Evolutionary conservation across 2,329 filamentous ascomycete species (phyloP).

Genomic region (Fusarium chlamydosporum): DNA sequence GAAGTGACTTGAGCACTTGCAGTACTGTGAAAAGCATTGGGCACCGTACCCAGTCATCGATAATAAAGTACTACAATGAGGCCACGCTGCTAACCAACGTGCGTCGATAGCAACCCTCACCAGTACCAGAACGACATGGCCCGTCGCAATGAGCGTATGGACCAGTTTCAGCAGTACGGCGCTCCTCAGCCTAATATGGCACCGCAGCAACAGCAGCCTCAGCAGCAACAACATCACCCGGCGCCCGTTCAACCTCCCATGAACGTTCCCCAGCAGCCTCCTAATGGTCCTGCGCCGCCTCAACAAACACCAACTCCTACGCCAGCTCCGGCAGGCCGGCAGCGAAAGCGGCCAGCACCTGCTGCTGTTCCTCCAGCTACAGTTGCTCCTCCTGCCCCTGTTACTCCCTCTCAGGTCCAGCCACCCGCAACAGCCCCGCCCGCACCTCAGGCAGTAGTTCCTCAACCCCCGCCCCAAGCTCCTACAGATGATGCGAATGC

Average conservation of each 20-base stretch:
- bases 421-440: constrained; percentile 52
- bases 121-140: constrained; percentile 67
- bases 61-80: constrained; percentile 45
- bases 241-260: constrained; percentile 56
- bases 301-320: constrained; percentile 58
- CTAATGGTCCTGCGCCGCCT: constrained; percentile 53
- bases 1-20: constrained; percentile 21
- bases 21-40: constrained; percentile 23
- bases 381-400: constrained; percentile 53
- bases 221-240: constrained; percentile 57
- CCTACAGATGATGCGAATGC: constrained; percentile 53
- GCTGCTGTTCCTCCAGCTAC: constrained; percentile 56
- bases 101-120: constrained; percentile 58
- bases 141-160: constrained; percentile 61
- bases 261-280: constrained; percentile 61
- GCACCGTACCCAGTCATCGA: constrained; percentile 47
- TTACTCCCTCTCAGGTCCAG: constrained; percentile 54
- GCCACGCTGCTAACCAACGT: constrained; percentile 51
- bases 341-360: constrained; percentile 61
- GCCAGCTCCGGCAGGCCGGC: constrained; percentile 56
- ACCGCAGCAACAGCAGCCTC: constrained; percentile 54
- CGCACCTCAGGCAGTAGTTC: constrained; percentile 50
- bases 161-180: constrained; percentile 58
- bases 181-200: constrained; percentile 58
- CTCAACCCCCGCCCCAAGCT: constrained; percentile 51